phyloP scores from a whole-genome alignment of 371 early-diverging fungal species.

The Coemansia sp. region DNA sequence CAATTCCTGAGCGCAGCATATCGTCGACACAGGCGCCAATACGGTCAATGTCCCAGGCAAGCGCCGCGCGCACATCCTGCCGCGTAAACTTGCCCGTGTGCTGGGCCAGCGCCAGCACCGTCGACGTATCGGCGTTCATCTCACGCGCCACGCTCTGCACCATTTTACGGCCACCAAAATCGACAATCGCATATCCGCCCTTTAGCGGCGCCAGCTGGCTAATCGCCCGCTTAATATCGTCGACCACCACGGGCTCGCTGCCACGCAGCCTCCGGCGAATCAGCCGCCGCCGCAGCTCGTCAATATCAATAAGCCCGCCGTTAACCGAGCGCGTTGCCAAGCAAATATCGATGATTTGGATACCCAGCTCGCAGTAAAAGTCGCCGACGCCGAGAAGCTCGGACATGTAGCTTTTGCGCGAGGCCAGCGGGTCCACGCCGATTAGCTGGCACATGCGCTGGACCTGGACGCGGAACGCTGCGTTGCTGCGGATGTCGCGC shows the following conservation, averaged over 20 bases:
- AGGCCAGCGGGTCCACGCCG: slow-evolving; percentile 94
- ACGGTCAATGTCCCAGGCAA: slow-evolving; percentile 67
- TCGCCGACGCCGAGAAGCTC: slow-evolving; percentile 94
- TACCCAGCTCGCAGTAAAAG: slow-evolving; percentile 94
- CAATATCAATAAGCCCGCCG: slow-evolving; percentile 87
- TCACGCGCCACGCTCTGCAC: slow-evolving; percentile 90
- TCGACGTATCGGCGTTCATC: slow-evolving; percentile 76
- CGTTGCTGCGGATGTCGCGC: slow-evolving; percentile 85
- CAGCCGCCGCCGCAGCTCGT: slow-evolving; percentile 70
- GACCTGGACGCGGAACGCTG: slow-evolving; percentile 86
- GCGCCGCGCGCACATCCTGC: slow-evolving; percentile 54
- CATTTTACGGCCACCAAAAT: slow-evolving; percentile 74
- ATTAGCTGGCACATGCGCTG: slow-evolving; percentile 90
- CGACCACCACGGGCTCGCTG: slow-evolving; percentile 57
- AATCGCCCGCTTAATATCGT: slow-evolving; percentile 85
- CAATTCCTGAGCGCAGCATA: slow-evolving; percentile 74
- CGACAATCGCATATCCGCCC: slow-evolving; percentile 79
- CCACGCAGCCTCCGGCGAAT: slow-evolving; percentile 61
- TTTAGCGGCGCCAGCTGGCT: slow-evolving; percentile 81
- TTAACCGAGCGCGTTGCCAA: slow-evolving; percentile 77
- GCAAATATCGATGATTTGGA: slow-evolving; percentile 89
- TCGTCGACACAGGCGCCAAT: slow-evolving; percentile 58
- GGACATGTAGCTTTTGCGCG: slow-evolving; percentile 94
- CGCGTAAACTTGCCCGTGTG: slow-evolving; percentile 66
- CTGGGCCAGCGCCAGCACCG: slow-evolving; percentile 67